phyloP scores from a whole-genome alignment of 2,329 filamentous ascomycete species.

The Colletotrichum euphorbiae region DNA sequence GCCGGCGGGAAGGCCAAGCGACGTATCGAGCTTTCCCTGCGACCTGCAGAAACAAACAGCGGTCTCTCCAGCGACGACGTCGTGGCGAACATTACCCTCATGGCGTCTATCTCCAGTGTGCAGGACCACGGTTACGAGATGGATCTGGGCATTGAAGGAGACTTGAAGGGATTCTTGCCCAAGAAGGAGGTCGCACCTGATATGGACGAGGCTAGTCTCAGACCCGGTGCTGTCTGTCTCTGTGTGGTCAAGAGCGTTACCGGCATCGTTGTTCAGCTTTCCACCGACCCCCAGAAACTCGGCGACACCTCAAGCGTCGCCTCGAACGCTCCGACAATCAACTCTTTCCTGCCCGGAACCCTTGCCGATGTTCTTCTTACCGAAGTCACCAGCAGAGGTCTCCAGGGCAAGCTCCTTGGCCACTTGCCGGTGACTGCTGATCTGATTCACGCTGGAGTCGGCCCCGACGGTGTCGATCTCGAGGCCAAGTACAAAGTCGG shows the following conservation, averaged over 20 bases:
- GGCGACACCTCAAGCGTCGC: constrained; percentile 75
- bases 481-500: constrained; percentile 85
- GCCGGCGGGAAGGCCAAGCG: constrained; percentile 74
- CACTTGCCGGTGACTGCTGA: constrained; percentile 92
- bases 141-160: constrained; percentile 80
- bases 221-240: constrained; percentile 86
- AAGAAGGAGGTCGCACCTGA: constrained; percentile 81
- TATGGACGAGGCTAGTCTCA: constrained; percentile 74
- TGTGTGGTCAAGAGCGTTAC: constrained; percentile 83
- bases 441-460: constrained; percentile 85
- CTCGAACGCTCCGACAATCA: constrained; percentile 84
- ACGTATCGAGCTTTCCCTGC: constrained; percentile 87
- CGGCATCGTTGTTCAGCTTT: constrained; percentile 88
- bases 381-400: constrained; percentile 78
- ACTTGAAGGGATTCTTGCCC: constrained; percentile 84
- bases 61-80: constrained; percentile 79
- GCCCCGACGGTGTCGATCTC: constrained; percentile 75
- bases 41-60: constrained; percentile 82
- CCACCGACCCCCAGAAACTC: constrained; percentile 76
- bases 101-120: constrained; percentile 90
- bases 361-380: constrained; percentile 86
- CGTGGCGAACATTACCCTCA: constrained; percentile 80
- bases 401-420: constrained; percentile 92
- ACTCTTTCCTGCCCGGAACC: constrained; percentile 92
- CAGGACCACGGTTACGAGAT: constrained; percentile 96